Evolutionary conservation across 805 yeast species (phyloP), one percentile per base, ranked within the genome.

Genomic region (Yamadazyma paraphyllophila): DNA sequence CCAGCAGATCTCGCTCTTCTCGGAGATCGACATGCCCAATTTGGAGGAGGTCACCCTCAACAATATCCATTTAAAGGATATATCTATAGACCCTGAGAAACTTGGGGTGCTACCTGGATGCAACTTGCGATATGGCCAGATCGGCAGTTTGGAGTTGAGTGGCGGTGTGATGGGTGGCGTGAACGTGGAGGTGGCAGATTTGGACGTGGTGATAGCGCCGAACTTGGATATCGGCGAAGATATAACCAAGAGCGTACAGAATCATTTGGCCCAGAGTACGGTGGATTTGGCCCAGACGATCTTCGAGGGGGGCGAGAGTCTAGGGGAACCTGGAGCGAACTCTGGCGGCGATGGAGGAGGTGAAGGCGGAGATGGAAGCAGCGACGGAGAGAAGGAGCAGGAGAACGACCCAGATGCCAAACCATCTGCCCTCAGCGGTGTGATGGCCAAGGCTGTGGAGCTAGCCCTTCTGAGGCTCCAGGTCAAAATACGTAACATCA

Each of bases 11-110:
- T 81, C 91, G 12, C 66, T 91, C 35, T 88, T 91, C 58, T 85
- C 96, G 1, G 86, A 84, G 53, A 77, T 90, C 16, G 95, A 90
- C 61, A 70, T 89, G 14, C 85, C 89, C 14, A 85, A 89, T 58
- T 62, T 91, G 43, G 94, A 89, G 48, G 72, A 71, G 57, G 89
- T 91, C 0, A 83, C 95, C 4, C 66, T 88, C 69, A 62, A 76
- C 74, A 61, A 71, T 69, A 47, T 74, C 78, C 63, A 65, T 10
- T 58, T 72, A 13, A 74, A 78, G 37, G 83, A 88, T 60, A 78
- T 91, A 8, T 74, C 81, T 40, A 65, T 91, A 25, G 92, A 86
- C 58, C 81, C 88, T 0, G 88, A 84, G 26, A 84, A 82, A 46
- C 70, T 88, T 36, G 73, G 73, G 8, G 71, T 74, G 47, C 57